Evolutionary conservation across 2,329 filamentous ascomycete genomes (phyloP).

Genomic region (Botrytis fragariae): DNA sequence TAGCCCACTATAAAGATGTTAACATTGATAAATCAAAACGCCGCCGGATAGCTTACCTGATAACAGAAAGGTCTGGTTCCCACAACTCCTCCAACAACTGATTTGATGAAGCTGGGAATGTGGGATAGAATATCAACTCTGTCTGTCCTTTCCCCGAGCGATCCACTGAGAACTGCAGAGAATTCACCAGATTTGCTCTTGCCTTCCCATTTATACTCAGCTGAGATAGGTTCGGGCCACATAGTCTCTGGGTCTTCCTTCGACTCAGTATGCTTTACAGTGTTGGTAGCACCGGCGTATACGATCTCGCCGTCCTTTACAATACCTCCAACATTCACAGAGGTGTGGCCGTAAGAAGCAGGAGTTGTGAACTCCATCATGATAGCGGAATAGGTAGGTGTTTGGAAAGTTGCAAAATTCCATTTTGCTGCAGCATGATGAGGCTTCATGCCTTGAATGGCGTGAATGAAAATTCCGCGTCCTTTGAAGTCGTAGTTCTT

Average conservation of each 20-base stretch:
- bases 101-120: constrained; percentile 92
- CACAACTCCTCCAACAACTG: constrained; percentile 82
- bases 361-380: constrained; percentile 97
- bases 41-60: constrained; percentile 59
- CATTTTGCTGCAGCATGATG: constrained; percentile 89
- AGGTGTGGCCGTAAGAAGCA: constrained; percentile 82
- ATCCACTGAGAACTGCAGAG: constrained; percentile 65
- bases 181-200: constrained; percentile 74
- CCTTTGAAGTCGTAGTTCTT: constrained; percentile 81
- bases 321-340: constrained; percentile 79
- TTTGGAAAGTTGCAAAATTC: constrained; percentile 94
- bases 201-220: constrained; percentile 76
- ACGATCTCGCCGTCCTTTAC: constrained; percentile 79
- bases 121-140: constrained; percentile 95
- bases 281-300: constrained; percentile 64
- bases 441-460: constrained; percentile 97
- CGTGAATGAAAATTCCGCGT: constrained; percentile 75
- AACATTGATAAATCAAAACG: constrained; percentile 21
- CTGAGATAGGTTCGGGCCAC: constrained; percentile 81
- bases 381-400: constrained; percentile 79
- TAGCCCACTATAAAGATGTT: constrained; percentile 57
- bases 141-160: constrained; percentile 69
- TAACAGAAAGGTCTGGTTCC: constrained; percentile 98
- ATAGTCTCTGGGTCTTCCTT: constrained; percentile 74
- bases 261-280: constrained; percentile 66